Evolutionary conservation across 768 basidiomycete species (phyloP).

Genomic region (Hericium coralloides): DNA sequence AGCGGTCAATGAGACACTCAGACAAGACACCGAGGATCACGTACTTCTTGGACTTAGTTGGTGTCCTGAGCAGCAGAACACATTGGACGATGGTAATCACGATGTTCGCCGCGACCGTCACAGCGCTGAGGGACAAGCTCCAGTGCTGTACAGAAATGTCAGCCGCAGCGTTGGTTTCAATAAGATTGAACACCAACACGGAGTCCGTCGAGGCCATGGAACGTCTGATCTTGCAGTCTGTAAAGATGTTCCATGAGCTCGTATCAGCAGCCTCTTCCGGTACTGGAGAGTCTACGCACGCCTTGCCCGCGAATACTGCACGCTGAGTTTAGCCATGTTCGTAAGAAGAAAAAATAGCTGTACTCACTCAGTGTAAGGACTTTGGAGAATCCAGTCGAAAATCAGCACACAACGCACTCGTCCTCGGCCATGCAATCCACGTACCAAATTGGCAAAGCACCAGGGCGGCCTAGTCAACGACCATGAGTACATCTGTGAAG

Average conservation of each 20-base stretch:
- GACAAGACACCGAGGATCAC: not conserved
- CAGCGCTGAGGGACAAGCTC: not conserved
- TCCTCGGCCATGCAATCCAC: not conserved
- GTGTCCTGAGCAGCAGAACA: not conserved
- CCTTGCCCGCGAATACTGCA: not conserved
- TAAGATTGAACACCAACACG: not conserved
- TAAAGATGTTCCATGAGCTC: not conserved
- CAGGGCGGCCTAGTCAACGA: not conserved
- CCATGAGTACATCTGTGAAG: too few species aligned
- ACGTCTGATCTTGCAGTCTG: not conserved
- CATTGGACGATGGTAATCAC: not conserved
- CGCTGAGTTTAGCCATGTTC: not conserved
- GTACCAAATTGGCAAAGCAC: not conserved
- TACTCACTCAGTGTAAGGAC: not conserved
- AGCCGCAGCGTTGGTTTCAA: not conserved
- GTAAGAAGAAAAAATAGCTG: not conserved
- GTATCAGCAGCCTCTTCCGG: not conserved
- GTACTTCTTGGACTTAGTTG: not conserved
- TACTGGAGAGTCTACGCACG: not conserved
- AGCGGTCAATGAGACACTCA: too few species aligned
- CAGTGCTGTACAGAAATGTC: not conserved
- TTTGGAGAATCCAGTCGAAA: not conserved
- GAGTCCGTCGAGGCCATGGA: not conserved
- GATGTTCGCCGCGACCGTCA: not conserved
- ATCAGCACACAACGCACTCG: too few species aligned